A percentile compares a stretch with the other conserved stretches of the same genome.
phyloP scores from a whole-genome alignment of 768 basidiomycete genomes.

The Phaffia tasmanica region DNA sequence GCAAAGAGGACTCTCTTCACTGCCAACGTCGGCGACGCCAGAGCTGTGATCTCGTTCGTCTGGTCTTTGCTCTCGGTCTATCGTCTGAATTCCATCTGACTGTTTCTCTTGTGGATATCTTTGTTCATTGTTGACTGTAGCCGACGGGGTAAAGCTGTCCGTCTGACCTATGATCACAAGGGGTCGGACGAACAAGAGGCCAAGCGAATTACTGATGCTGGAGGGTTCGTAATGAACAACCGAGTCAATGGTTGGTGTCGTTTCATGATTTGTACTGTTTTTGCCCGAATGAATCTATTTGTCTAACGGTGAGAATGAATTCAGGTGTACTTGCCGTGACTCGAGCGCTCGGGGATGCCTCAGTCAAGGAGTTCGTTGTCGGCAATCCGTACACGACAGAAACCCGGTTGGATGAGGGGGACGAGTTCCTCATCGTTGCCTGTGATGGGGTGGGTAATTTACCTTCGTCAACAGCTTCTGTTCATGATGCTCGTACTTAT shows the following conservation, averaged over 20 bases:
- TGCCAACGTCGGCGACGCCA: conserved; percentile 93
- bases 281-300: not conserved
- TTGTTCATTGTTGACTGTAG: conserved; percentile 28
- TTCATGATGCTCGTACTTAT: not conserved
- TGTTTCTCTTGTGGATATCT: not conserved
- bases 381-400: conserved; percentile 98
- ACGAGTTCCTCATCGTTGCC: conserved; percentile 89
- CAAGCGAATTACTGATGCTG: conserved; percentile 92
- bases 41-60: conserved; percentile 69
- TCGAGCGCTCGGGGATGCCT: conserved; percentile 84
- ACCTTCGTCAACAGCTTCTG: not conserved
- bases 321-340: conserved; percentile 79
- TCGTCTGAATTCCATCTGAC: not conserved
- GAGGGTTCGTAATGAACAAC: conserved; percentile 97
- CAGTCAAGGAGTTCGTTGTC: conserved; percentile 99
- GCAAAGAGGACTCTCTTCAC: conserved; percentile 74
- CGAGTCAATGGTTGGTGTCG: conserved; percentile 69
- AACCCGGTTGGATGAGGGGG: conserved; percentile 75
- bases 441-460: conserved; percentile 78
- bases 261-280: not conserved
- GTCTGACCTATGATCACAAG: conserved; percentile 97
- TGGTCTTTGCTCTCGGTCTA: not conserved
- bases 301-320: no score
- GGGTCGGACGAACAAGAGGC: conserved; percentile 95
- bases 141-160: conserved; percentile 75